Conservation (phyloP, 306 rosid genomes). For the Cicer pinnatifidum region DNA sequence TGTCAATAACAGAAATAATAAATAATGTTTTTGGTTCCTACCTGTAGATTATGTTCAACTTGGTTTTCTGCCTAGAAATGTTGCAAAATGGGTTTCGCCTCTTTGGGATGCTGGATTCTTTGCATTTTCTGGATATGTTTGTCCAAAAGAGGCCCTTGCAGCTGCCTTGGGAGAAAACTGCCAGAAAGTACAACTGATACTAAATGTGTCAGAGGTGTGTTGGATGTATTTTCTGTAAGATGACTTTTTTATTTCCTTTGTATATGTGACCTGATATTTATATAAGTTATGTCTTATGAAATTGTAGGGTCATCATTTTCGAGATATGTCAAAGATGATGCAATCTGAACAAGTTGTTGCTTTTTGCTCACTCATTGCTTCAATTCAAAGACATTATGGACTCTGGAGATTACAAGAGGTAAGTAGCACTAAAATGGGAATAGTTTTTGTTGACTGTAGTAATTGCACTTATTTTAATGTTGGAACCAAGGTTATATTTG, state of each 20-base stretch:
- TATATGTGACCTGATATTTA: conserved; percentile 31
- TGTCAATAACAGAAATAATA: conserved; percentile 36
- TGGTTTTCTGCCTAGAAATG: conserved; percentile 74
- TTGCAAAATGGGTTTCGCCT: conserved; percentile 85
- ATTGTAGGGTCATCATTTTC: conserved; percentile 67
- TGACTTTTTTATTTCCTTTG: conserved; percentile 35
- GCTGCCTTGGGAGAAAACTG: conserved; percentile 69
- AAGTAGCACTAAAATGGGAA: conserved; percentile 40
- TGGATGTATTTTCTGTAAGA: conserved; percentile 38
- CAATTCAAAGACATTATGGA: conserved; percentile 73
- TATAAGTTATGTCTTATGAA: conserved; percentile 22
- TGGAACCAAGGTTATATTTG: conserved; percentile 29
- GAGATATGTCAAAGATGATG: conserved; percentile 59
- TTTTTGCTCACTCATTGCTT: conserved; percentile 63
- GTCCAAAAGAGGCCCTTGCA: conserved; percentile 72
- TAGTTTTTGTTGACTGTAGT: conserved; percentile 32
- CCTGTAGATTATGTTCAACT: conserved; percentile 65
- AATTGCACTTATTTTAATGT: conserved; percentile 26
- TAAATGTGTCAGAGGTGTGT: conserved; percentile 67
- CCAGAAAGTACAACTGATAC: conserved; percentile 54
- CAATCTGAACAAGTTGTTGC: conserved; percentile 62
- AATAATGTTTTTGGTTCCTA: conserved; percentile 35
- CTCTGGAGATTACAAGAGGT: conserved; percentile 81
- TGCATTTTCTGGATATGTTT: conserved; percentile 65
- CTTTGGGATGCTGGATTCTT: conserved; percentile 82